Conservation (phyloP, 345 rosid genomes). For the Bretschneidera sinensis region DNA sequence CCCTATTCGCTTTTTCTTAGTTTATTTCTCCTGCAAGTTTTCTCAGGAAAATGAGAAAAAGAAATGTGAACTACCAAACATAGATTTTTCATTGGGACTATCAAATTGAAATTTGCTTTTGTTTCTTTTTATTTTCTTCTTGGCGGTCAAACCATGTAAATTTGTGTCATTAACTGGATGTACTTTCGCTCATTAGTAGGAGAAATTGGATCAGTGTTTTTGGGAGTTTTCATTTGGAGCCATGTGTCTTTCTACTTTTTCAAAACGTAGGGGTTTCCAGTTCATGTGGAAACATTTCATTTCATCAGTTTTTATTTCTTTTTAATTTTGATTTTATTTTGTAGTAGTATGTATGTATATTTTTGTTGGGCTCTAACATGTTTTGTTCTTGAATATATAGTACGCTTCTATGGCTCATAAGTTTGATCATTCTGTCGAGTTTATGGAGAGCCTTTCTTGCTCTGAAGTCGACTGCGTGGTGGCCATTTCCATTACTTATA, state of each 20-base stretch:
- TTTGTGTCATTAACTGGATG: too few relatives aligned
- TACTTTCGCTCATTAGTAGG: too few relatives aligned
- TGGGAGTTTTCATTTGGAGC: too few relatives aligned
- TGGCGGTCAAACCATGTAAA: too few relatives aligned
- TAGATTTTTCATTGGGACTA: background rate
- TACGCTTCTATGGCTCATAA: slow-evolving; percentile 87
- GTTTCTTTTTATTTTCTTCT: background rate
- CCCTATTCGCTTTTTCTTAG: too few relatives aligned
- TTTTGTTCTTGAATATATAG: slow-evolving; percentile 40
- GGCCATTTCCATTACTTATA: slow-evolving; percentile 79
- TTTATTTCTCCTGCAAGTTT: background rate
- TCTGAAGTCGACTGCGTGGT: slow-evolving; percentile 58
- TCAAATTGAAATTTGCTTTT: background rate
- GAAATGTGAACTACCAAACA: background rate
- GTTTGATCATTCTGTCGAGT: slow-evolving; percentile 77
- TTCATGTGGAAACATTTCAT: too few relatives aligned
- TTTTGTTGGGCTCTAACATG: slow-evolving; percentile 6
- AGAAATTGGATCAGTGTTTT: too few relatives aligned
- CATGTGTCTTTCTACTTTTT: too few relatives aligned
- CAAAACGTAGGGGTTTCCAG: too few relatives aligned
- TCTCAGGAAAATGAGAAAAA: background rate
- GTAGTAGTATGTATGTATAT: too few relatives aligned
- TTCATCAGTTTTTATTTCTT: too few relatives aligned
- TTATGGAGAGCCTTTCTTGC: slow-evolving; percentile 93
- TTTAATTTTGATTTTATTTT: too few relatives aligned